A percentile compares a stretch with the other conserved stretches of the same genome.
These are phyloP conservation scores for Calonectria fujianensis DNA, from an alignment of 2,329 filamentous ascomycete species.

Conservation along the genomic window DNA sequence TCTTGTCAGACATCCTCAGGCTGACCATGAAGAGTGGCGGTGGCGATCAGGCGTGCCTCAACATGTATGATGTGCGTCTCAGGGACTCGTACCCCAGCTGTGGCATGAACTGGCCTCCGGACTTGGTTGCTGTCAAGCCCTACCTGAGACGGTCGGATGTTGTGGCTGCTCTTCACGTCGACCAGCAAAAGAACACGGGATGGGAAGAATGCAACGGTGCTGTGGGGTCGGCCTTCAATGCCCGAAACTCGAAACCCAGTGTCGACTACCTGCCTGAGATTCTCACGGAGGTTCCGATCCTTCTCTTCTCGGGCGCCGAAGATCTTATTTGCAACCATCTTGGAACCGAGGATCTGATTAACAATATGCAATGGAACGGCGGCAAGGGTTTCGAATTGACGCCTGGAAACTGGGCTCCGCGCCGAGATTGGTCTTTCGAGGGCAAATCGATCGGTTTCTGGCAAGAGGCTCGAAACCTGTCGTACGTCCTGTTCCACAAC, in stretches of 20 bases:
- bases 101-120: slow-evolving; percentile 98
- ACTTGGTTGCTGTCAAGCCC: slow-evolving; percentile 84
- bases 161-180: slow-evolving; percentile 86
- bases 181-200: slow-evolving; percentile 86
- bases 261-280: slow-evolving; percentile 85
- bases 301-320: slow-evolving; percentile 94
- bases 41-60: slow-evolving; percentile 80
- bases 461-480: slow-evolving; percentile 95
- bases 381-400: slow-evolving; percentile 93
- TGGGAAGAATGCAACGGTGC: slow-evolving; percentile 93
- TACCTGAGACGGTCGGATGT: slow-evolving; percentile 92
- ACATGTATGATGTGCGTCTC: slow-evolving; percentile 98
- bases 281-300: slow-evolving; percentile 83
- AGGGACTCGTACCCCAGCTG: slow-evolving; percentile 88
- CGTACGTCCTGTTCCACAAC: slow-evolving; percentile 96
- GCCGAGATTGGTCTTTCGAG: slow-evolving; percentile 95
- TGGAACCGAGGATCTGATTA: slow-evolving; percentile 93
- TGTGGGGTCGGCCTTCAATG: slow-evolving; percentile 83
- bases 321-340: slow-evolving; percentile 98
- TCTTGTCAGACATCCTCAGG: slow-evolving; percentile 83
- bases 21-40: slow-evolving; percentile 73
- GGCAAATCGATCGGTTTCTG: slow-evolving; percentile 91
- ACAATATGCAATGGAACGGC: slow-evolving; percentile 93
- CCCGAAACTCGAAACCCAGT: slow-evolving; percentile 82
- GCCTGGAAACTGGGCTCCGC: slow-evolving; percentile 92